A percentile compares a stretch with the other conserved stretches of the same genome.
phyloP scores from a whole-genome alignment of 208 protist genomes.

The Leishmania arabica region DNA sequence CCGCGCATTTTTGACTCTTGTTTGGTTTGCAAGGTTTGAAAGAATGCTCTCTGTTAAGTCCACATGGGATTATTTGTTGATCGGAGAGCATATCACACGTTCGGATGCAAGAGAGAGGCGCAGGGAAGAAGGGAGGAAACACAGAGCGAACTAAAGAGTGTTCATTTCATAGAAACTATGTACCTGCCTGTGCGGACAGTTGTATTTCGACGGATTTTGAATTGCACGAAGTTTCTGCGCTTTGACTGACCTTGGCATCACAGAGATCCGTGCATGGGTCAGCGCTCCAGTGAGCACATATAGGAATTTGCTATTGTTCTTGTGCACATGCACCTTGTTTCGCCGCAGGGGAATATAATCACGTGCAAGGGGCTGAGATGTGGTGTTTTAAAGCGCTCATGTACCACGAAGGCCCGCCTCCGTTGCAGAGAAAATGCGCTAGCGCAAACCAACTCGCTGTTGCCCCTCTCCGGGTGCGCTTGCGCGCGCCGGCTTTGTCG shows the following conservation, averaged over 20 bases:
- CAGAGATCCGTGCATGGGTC: background rate
- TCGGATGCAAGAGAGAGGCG: background rate
- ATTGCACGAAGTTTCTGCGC: background rate
- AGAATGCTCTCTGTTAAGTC: background rate
- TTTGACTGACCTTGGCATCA: background rate
- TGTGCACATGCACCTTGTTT: background rate
- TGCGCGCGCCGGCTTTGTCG: background rate
- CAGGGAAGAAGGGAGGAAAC: background rate
- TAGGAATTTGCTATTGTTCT: background rate
- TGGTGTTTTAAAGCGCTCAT: background rate
- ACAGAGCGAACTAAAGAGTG: background rate
- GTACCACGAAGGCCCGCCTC: too few relatives aligned
- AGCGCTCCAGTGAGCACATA: background rate
- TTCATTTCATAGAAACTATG: background rate
- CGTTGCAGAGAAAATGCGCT: background rate
- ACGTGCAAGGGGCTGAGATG: background rate
- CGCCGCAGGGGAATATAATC: background rate
- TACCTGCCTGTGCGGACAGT: background rate
- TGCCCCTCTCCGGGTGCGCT: background rate
- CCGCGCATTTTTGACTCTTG: slow-evolving; percentile 34
- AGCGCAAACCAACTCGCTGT: background rate
- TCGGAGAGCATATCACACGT: background rate
- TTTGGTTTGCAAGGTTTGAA: slow-evolving; percentile 1
- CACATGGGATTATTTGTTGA: background rate
- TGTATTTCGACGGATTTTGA: background rate